Base-by-base conservation (phyloP, 2,329 filamentous ascomycete genomes). In the Aspergillus carbonarius region DNA sequence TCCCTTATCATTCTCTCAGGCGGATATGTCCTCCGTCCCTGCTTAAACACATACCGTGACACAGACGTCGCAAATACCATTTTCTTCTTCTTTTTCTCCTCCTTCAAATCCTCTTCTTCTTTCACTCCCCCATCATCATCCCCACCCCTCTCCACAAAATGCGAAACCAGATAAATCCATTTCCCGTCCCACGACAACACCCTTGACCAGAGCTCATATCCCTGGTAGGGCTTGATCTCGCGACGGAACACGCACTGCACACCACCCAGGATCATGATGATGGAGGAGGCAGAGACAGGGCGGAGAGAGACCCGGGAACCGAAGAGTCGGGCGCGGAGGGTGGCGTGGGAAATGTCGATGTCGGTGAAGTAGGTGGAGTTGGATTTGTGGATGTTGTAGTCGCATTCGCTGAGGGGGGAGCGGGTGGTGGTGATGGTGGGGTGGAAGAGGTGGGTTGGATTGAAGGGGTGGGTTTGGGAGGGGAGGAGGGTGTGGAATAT, bases 361-460 rank as follows among this genome's bases (percentile, higher is more conserved):
- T 85, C 83, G 61, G 77, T 72, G 68, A 85, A 84, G 70, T 84
- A 85, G 6, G 82, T 85, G 52, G 72, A 77, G 70, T 85, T 85
- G 42, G 76, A 79, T 66, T 85, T 65, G 44, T 65, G 61, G 1
- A 60, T 20, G 30, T 64, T 65, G 39, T 62, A 65, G n/a, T 65
- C 63, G 32, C 54, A 49, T 55, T 55, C 54, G 5, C 34, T 34
- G n/a, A 32, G 17, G 18, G 54, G 44, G n/a, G 42, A 34, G 44
- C 18, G 37, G 15, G 32, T 27, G 15, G 6, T 55, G 7, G 18
- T 49, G 6, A 55, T 40, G 7, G n/a, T 27, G 17, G 32, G 34
- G 10, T 32, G 34, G 46, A 55, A 50, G 13, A 27, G 12, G 20
- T 27, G 23, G 20, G 30, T 10, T 10, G 30, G 30, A 9, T 32